Percentiles rank a stretch among this genome's conserved stretches.
These are phyloP conservation scores for Cladosporium sp. DNA, from an alignment of 2,329 filamentous ascomycete species.

Conservation along the genomic window DNA sequence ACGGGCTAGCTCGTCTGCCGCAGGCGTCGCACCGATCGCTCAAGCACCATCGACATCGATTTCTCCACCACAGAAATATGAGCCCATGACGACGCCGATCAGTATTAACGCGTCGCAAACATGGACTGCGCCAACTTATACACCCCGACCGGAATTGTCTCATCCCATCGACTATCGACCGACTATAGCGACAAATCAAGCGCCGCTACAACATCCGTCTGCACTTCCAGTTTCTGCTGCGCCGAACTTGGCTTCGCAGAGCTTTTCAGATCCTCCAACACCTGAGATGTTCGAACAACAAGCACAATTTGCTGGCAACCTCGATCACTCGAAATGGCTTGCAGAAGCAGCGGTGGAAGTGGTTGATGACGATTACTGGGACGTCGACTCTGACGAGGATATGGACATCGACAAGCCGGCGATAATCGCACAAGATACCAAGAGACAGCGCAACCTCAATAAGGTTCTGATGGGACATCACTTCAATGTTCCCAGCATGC, in stretches of 20 bases:
- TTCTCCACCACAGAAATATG: background rate
- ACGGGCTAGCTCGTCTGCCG: background rate
- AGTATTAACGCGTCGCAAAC: conserved; percentile 11
- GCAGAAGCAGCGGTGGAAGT: conserved; percentile 40
- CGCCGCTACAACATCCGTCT: background rate
- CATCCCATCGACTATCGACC: conserved; percentile 20
- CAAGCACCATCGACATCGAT: background rate
- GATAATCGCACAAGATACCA: conserved; percentile 14
- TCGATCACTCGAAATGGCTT: conserved; percentile 27
- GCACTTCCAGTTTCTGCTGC: background rate
- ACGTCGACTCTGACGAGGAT: conserved; percentile 47
- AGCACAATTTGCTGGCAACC: conserved; percentile 5
- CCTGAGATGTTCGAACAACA: conserved; percentile 26
- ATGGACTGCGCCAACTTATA: conserved; percentile 19
- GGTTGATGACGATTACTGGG: conserved; percentile 48
- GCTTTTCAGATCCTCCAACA: background rate
- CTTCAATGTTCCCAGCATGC: conserved; percentile 24
- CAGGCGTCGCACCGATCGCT: background rate
- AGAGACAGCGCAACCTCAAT: conserved; percentile 22
- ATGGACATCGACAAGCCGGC: conserved; percentile 24
- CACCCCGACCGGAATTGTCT: conserved; percentile 19
- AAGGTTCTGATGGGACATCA: conserved; percentile 24
- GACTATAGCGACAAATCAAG: background rate
- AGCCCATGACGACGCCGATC: conserved; percentile 11
- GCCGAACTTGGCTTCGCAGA: background rate